These are phyloP conservation scores for Mucor plumbeus DNA, from an alignment of 371 early-diverging fungal species.

Conservation along the genomic window DNA sequence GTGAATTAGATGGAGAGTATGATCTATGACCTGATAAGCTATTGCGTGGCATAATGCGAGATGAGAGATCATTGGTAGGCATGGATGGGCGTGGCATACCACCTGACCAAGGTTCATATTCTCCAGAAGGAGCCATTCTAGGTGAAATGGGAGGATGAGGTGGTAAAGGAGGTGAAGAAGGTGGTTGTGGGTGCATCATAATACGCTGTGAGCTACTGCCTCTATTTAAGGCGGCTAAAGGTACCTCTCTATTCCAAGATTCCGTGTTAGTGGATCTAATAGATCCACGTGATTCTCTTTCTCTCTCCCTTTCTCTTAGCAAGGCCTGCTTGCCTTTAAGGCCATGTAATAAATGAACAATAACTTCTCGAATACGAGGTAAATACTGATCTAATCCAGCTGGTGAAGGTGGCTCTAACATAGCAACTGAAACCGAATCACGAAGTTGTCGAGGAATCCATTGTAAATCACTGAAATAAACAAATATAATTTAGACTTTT, in stretches of 20 bases:
- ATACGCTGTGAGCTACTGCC: slow-evolving; percentile 29
- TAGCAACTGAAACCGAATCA: slow-evolving; percentile 57
- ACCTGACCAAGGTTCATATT: slow-evolving; percentile 47
- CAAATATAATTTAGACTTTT: not conserved
- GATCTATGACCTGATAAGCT: slow-evolving; percentile 15
- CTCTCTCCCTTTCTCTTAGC: slow-evolving; percentile 47
- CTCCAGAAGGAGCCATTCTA: slow-evolving; percentile 30
- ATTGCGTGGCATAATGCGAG: slow-evolving; percentile 34
- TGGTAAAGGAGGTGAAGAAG: slow-evolving; percentile 14
- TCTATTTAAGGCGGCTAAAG: slow-evolving; percentile 42
- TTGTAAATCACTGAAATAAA: slow-evolving; percentile 52
- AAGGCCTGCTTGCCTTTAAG: slow-evolving; percentile 63
- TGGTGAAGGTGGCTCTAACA: slow-evolving; percentile 62
- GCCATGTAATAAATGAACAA: slow-evolving; percentile 66
- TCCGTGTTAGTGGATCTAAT: slow-evolving; percentile 26
- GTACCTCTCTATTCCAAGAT: slow-evolving; percentile 49
- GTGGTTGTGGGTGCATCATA: slow-evolving; percentile 27
- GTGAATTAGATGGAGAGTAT: slow-evolving; percentile 27
- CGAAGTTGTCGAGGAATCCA: slow-evolving; percentile 64
- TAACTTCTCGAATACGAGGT: slow-evolving; percentile 67
- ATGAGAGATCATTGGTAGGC: slow-evolving; percentile 38
- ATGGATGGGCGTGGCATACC: slow-evolving; percentile 51
- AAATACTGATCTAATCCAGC: slow-evolving; percentile 58
- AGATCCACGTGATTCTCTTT: slow-evolving; percentile 24
- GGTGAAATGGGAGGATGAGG: slow-evolving; percentile 18